Conservation (phyloP, 176 grass and related monocot species). For the Ampelocalamus luodianensis region DNA sequence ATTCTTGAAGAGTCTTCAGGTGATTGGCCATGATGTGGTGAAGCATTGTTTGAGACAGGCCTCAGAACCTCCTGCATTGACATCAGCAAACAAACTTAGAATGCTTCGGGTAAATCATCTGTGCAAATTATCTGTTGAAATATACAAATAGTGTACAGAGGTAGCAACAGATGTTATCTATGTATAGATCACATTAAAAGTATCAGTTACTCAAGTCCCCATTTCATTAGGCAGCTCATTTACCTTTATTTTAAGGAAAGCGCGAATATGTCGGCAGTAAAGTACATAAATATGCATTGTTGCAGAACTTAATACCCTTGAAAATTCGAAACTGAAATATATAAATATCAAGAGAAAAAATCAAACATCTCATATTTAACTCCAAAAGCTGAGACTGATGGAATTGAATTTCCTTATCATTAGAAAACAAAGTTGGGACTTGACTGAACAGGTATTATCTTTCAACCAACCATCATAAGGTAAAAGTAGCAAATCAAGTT, state of each 20-base stretch:
- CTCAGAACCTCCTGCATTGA: constrained; percentile 50
- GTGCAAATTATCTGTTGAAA: constrained; percentile 1
- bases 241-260: constrained; percentile 2
- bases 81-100: constrained; percentile 36
- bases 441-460: not conserved
- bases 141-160: constrained; percentile 21
- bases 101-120: not conserved
- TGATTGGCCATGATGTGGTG: constrained; percentile 40
- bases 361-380: not conserved
- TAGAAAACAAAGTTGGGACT: constrained; percentile 12
- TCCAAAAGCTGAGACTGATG: not conserved
- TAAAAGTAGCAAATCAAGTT: constrained; percentile 9
- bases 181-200: constrained; percentile 12
- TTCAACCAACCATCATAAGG: not conserved
- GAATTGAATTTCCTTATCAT: constrained; percentile 10
- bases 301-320: constrained; percentile 32
- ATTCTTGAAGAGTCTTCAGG: constrained; percentile 47
- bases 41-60: constrained; percentile 46
- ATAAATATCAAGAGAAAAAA: constrained; percentile 23
- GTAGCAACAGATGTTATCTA: constrained; percentile 29
- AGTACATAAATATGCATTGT: not conserved
- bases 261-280: not conserved
- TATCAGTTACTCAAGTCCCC: not conserved
- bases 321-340: not conserved
- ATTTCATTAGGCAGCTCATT: constrained; percentile 19